Evolutionary conservation across 257 asterid species (phyloP).

Genomic region (Jaltomata sinuosa): DNA sequence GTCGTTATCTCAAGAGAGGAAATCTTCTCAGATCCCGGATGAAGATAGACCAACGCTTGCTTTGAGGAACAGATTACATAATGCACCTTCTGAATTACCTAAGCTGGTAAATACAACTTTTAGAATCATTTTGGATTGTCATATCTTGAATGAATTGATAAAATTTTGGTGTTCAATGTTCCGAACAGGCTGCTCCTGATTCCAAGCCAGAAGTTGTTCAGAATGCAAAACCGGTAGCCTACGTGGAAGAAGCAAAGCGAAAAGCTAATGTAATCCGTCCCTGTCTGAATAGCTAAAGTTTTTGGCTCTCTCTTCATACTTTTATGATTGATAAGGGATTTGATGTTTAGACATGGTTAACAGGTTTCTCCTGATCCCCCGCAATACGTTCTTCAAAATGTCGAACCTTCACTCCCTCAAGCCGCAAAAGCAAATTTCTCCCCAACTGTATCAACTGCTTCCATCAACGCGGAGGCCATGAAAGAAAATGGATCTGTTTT

Average conservation of each 20-base stretch:
- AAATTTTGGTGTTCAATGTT: not conserved
- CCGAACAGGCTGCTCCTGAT: not conserved
- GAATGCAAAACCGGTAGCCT: not conserved
- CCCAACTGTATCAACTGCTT: not conserved
- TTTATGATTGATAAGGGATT: not conserved
- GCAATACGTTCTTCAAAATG: not conserved
- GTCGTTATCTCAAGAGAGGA: not conserved
- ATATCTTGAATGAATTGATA: not conserved
- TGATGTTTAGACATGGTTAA: not conserved
- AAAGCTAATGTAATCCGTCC: not conserved
- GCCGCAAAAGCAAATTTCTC: not conserved
- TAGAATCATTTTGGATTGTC: not conserved
- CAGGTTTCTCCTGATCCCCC: conserved; percentile 5
- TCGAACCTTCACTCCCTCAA: not conserved
- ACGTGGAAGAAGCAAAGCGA: not conserved
- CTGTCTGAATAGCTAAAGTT: not conserved
- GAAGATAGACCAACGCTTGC: not conserved
- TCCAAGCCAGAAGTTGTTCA: not conserved
- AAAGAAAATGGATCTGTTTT: conserved; percentile 2
- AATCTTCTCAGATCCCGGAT: conserved; percentile 3
- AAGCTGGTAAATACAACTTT: conserved; percentile 8
- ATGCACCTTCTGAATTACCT: conserved; percentile 3
- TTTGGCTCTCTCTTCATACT: not conserved
- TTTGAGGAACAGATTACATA: not conserved
- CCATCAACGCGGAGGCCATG: not conserved